These are phyloP conservation scores for Gamsiella multidivaricata DNA, from an alignment of 192 early-diverging fungal species.

Conservation along the genomic window DNA sequence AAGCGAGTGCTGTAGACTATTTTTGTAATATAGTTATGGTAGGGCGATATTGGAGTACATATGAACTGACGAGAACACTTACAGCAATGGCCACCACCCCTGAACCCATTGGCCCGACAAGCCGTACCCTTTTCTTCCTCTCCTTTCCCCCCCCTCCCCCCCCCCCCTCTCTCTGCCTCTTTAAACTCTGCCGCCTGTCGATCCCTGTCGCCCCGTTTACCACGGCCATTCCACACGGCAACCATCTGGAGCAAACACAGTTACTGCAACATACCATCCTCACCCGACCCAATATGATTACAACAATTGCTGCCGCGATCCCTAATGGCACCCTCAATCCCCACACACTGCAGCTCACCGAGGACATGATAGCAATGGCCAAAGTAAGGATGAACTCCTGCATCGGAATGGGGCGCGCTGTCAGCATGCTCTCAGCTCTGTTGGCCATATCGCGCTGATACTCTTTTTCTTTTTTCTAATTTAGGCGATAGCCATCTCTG, in stretches of 20 bases:
- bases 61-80: too few relatives aligned
- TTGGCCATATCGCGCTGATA: background rate
- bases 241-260: too few relatives aligned
- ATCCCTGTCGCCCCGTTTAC: too few relatives aligned
- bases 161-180: background rate
- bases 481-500: slow-evolving; percentile 29
- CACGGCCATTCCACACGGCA: too few relatives aligned
- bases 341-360: slow-evolving; percentile 31
- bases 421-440: too few relatives aligned
- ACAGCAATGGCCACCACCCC: too few relatives aligned
- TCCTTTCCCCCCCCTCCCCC: background rate
- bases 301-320: slow-evolving; percentile 33
- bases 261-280: too few relatives aligned
- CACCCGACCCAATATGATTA: slow-evolving; percentile 15
- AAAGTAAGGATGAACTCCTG: slow-evolving; percentile 15
- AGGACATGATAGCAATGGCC: slow-evolving; percentile 31
- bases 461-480: background rate
- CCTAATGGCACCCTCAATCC: background rate
- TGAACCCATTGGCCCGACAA: too few relatives aligned
- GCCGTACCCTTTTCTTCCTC: background rate
- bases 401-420: too few relatives aligned
- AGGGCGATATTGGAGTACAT: too few relatives aligned
- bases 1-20: too few relatives aligned
- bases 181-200: slow-evolving; percentile 10
- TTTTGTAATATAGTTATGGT: too few relatives aligned